Conservation (phyloP, 2,329 filamentous ascomycete species). For the Apiospora malaysiana region DNA sequence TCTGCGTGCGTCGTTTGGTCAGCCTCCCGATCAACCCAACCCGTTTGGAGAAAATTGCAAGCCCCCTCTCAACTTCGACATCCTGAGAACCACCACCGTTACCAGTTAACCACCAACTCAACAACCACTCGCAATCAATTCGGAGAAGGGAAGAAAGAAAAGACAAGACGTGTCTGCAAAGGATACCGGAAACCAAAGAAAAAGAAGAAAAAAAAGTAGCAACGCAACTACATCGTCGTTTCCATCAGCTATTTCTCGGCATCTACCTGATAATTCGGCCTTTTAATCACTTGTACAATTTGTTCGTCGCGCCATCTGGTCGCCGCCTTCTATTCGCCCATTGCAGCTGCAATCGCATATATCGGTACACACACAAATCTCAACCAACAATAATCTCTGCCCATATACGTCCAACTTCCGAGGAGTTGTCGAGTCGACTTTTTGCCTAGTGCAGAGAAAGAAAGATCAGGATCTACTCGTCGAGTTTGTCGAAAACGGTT, state of each 20-base stretch:
- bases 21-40: constrained; percentile 29
- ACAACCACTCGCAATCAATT: constrained; percentile 28
- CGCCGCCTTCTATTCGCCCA: constrained; percentile 33
- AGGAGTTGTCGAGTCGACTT: constrained; percentile 24
- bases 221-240: constrained; percentile 21
- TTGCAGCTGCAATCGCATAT: constrained; percentile 31
- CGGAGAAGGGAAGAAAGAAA: constrained; percentile 38
- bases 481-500: background rate
- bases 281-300: constrained; percentile 46
- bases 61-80: constrained; percentile 16
- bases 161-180: constrained; percentile 24
- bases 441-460: constrained; percentile 8
- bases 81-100: constrained; percentile 27
- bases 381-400: constrained; percentile 29
- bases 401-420: constrained; percentile 27
- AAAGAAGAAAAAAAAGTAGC: background rate
- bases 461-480: constrained; percentile 15
- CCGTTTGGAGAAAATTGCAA: constrained; percentile 30
- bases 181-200: constrained; percentile 19
- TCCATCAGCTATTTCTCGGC: constrained; percentile 28
- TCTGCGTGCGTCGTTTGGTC: constrained; percentile 35
- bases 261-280: constrained; percentile 21
- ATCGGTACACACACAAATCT: constrained; percentile 29
- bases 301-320: constrained; percentile 33
- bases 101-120: constrained; percentile 39